These are phyloP conservation scores for Penicillium brevicompactum DNA, from an alignment of 2,329 filamentous ascomycete genomes.

Conservation along the genomic window DNA sequence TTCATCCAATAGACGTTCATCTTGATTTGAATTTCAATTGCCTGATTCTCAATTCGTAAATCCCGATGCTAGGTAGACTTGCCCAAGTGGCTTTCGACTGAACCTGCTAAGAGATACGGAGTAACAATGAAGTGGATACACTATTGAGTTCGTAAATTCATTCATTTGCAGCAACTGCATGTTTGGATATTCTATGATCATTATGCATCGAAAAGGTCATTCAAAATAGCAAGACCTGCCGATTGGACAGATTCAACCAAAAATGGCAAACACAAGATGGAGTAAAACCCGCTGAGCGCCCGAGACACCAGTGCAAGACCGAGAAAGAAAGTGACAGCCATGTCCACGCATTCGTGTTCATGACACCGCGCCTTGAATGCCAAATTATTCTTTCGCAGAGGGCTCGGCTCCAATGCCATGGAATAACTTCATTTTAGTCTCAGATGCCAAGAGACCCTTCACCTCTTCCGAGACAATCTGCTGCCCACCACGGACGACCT, in stretches of 20 bases:
- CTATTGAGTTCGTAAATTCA: slow-evolving; percentile 3
- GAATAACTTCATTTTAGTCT: slow-evolving; percentile 56
- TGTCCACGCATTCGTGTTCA: slow-evolving; percentile 12
- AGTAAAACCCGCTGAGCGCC: slow-evolving; percentile 14
- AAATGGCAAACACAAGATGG: slow-evolving; percentile 1
- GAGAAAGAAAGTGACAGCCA: slow-evolving; percentile 16
- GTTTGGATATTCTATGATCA: slow-evolving; percentile 5
- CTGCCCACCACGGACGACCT: slow-evolving; percentile 58
- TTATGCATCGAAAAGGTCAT: not conserved
- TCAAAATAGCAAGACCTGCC: not conserved
- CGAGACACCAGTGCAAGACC: slow-evolving; percentile 6
- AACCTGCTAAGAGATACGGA: too few species aligned
- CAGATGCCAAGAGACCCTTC: slow-evolving; percentile 48
- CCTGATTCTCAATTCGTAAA: too few species aligned
- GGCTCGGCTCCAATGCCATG: slow-evolving; percentile 39
- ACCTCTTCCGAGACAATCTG: slow-evolving; percentile 60
- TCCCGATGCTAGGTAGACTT: not conserved
- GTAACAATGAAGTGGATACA: too few species aligned
- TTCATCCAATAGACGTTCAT: slow-evolving; percentile 7
- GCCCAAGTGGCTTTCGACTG: too few species aligned
- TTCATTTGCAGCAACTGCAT: slow-evolving; percentile 8
- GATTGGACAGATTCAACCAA: not conserved
- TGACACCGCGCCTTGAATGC: not conserved
- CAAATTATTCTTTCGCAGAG: slow-evolving; percentile 16
- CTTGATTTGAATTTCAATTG: not conserved